Conservation (phyloP, 2,329 filamentous ascomycete species). For the Sporothrix globosa region DNA sequence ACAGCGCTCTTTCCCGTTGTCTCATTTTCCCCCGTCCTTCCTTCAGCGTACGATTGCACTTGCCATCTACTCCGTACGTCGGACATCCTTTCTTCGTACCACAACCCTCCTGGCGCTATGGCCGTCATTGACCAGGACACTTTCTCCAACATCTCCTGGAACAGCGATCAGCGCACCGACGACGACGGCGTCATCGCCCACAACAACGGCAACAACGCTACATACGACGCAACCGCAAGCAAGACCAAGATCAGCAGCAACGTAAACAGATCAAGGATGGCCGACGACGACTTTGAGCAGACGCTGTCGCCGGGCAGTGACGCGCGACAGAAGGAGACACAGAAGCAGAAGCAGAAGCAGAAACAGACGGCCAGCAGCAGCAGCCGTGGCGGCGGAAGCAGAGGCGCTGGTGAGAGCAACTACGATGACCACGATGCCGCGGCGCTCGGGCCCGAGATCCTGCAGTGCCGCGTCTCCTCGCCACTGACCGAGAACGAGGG, state of each 20-base stretch:
- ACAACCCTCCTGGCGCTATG: slow-evolving; percentile 41
- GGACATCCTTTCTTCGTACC: not conserved
- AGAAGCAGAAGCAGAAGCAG: slow-evolving; percentile 47
- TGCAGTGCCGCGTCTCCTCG: slow-evolving; percentile 81
- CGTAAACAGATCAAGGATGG: slow-evolving; percentile 24
- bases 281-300: slow-evolving; percentile 31
- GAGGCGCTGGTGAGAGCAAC: slow-evolving; percentile 57
- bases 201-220: slow-evolving; percentile 40
- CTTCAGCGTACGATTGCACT: not conserved
- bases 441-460: slow-evolving; percentile 69
- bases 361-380: slow-evolving; percentile 43
- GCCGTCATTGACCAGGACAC: slow-evolving; percentile 64
- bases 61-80: slow-evolving; percentile 15
- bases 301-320: slow-evolving; percentile 29
- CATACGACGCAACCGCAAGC: slow-evolving; percentile 40
- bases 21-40: slow-evolving; percentile 11
- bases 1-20: not conserved
- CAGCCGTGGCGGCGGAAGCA: slow-evolving; percentile 52
- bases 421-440: slow-evolving; percentile 59
- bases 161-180: slow-evolving; percentile 58
- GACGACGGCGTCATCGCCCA: slow-evolving; percentile 45
- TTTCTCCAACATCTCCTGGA: slow-evolving; percentile 82
- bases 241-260: slow-evolving; percentile 49
- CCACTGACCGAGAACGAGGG: slow-evolving; percentile 96
- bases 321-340: slow-evolving; percentile 23